phyloP scores from a whole-genome alignment of 179 eudicot genomes.

The Beta corolliflora region DNA sequence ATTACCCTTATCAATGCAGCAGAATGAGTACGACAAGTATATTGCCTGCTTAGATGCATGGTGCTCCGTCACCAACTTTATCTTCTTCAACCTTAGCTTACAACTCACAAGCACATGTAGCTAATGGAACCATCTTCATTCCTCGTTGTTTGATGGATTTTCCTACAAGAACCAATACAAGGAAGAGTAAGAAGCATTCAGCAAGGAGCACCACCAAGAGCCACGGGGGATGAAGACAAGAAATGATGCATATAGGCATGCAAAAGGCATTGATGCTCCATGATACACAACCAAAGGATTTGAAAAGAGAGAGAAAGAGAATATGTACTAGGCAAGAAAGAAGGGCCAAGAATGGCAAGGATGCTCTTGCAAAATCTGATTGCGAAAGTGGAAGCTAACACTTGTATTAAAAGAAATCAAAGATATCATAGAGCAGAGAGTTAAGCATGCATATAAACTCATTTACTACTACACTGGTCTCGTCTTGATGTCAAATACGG shows the following conservation, averaged over 20 bases:
- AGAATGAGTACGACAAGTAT: no score
- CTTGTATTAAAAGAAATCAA: no score
- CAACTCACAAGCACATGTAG: neutral
- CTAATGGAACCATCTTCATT: neutral
- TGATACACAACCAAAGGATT: no score
- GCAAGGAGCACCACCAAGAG: neutral
- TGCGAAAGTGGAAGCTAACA: no score
- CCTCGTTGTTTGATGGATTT: neutral
- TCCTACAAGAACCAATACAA: neutral
- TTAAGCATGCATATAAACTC: no score
- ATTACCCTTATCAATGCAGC: no score
- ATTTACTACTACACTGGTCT: no score
- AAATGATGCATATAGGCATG: no score
- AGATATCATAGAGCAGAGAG: no score
- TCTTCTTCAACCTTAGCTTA: neutral
- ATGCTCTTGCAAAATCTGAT: neutral
- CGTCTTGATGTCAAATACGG: neutral
- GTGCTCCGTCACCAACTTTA: neutral
- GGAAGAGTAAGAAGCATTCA: neutral
- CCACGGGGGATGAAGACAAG: neutral
- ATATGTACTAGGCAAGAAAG: no score
- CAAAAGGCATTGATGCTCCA: no score
- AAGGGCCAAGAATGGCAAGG: neutral
- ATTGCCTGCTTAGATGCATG: neutral
- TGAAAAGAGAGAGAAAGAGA: no score